Percentiles rank a stretch among this genome's conserved stretches.
Evolutionary conservation across 257 asterid species (phyloP).

Genomic region (Primulina tabacum): DNA sequence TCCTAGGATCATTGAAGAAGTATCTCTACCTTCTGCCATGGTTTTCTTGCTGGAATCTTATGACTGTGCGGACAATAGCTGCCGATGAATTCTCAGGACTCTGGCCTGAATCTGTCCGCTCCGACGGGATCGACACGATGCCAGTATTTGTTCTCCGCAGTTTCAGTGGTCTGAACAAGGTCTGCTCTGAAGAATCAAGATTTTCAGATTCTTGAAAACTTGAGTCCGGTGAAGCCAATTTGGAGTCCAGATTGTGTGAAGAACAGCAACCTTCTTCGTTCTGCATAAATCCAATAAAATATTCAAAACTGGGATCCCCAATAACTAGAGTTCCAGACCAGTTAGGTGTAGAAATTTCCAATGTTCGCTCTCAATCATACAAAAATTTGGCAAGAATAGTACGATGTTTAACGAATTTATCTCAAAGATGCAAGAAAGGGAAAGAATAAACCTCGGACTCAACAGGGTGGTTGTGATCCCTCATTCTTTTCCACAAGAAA

Average conservation of each 20-base stretch:
- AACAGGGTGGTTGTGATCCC: background rate
- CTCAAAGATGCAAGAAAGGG: background rate
- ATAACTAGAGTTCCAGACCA: background rate
- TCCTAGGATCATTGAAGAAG: slow-evolving; percentile 23
- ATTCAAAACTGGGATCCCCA: background rate
- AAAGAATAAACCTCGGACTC: slow-evolving; percentile 36
- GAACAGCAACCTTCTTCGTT: slow-evolving; percentile 43
- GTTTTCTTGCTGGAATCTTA: slow-evolving; percentile 27
- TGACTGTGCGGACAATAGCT: slow-evolving; percentile 33
- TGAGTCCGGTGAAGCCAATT: background rate
- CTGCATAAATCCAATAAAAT: background rate
- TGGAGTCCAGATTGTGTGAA: slow-evolving; percentile 16
- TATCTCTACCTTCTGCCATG: slow-evolving; percentile 18
- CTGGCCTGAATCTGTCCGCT: background rate
- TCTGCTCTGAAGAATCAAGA: background rate
- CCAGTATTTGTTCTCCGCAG: slow-evolving; percentile 21
- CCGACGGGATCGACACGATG: background rate
- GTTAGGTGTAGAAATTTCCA: too few relatives aligned
- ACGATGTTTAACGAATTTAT: background rate
- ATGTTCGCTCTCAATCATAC: background rate
- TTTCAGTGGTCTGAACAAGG: slow-evolving; percentile 32
- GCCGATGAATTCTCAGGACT: slow-evolving; percentile 9
- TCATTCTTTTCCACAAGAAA: slow-evolving; percentile 30
- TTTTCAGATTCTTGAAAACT: slow-evolving; percentile 26
- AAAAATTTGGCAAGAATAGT: background rate